Conservation (phyloP, 495 filamentous ascomycete genomes). For the Annulohypoxylon nitens region DNA sequence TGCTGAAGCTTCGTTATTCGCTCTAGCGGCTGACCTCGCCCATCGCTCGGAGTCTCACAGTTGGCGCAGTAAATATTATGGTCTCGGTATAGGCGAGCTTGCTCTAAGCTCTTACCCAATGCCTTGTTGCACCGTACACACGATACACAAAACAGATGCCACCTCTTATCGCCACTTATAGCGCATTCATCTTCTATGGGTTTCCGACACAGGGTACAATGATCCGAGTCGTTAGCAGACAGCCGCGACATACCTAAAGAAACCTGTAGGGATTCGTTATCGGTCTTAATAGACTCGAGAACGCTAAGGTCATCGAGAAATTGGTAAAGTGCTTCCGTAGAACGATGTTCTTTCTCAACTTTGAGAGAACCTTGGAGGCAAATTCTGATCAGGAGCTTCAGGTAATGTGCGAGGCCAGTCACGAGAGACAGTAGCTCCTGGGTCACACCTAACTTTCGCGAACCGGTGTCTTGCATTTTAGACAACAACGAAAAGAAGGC, state of each 20-base stretch:
- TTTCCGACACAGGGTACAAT: constrained; percentile 82
- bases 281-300: constrained; percentile 76
- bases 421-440: constrained; percentile 96
- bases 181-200: constrained; percentile 96
- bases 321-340: constrained; percentile 76
- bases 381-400: constrained; percentile 97
- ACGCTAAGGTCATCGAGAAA: constrained; percentile 86
- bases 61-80: constrained; percentile 75
- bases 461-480: constrained; percentile 90
- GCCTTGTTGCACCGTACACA: constrained; percentile 83
- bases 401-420: constrained; percentile 96
- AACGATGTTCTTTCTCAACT: constrained; percentile 85
- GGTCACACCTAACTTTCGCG: constrained; percentile 91
- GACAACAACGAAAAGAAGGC: constrained; percentile 95
- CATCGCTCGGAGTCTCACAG: constrained; percentile 63
- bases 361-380: constrained; percentile 93
- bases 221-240: constrained; percentile 83
- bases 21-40: constrained; percentile 60
- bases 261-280: constrained; percentile 78
- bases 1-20: constrained; percentile 87
- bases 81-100: constrained; percentile 75
- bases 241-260: constrained; percentile 78
- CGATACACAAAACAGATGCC: constrained; percentile 83
- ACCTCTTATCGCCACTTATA: constrained; percentile 76
- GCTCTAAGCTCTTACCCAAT: constrained; percentile 70